Percentiles rank a stretch among this genome's conserved stretches.
These are phyloP conservation scores for Amanita pseudoporphyria DNA, from an alignment of 768 basidiomycete genomes.

Conservation along the genomic window DNA sequence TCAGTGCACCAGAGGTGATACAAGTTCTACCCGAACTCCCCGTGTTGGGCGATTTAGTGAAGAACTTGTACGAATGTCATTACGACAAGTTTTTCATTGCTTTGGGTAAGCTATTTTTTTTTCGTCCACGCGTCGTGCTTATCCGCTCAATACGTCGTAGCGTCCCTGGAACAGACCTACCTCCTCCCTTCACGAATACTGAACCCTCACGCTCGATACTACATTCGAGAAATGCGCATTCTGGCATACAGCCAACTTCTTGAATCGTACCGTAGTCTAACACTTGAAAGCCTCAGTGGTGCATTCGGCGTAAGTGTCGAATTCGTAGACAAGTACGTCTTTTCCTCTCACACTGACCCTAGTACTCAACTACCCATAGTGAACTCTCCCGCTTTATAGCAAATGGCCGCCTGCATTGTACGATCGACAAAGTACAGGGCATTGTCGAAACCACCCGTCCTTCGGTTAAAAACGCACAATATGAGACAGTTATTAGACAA, in stretches of 20 bases:
- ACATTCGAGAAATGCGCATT: constrained; percentile 94
- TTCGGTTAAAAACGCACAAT: constrained; percentile 66
- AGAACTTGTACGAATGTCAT: constrained; percentile 85
- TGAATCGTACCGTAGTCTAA: constrained; percentile 86
- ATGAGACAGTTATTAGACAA: constrained; percentile 88
- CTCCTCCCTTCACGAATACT: constrained; percentile 85
- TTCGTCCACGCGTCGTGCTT: background rate
- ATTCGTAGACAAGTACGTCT: constrained; percentile 76
- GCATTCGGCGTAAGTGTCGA: constrained; percentile 87
- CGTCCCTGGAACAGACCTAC: constrained; percentile 80
- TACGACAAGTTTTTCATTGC: constrained; percentile 93
- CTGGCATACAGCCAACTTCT: constrained; percentile 86
- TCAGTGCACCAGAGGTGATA: constrained; percentile 79
- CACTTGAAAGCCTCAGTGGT: constrained; percentile 71
- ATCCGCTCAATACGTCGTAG: constrained; percentile 32
- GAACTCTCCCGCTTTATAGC: constrained; percentile 93
- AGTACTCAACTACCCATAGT: constrained; percentile 24
- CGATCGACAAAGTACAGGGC: constrained; percentile 89
- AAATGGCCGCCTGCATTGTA: constrained; percentile 71
- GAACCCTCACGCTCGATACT: constrained; percentile 78
- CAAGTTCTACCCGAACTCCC: constrained; percentile 79
- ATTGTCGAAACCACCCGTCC: constrained; percentile 85
- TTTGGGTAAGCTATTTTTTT: constrained; percentile 46
- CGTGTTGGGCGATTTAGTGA: constrained; percentile 71
- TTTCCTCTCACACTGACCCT: background rate